Evolutionary conservation across 163 green algal species (phyloP).

Genomic region (Prototheca cutis): DNA sequence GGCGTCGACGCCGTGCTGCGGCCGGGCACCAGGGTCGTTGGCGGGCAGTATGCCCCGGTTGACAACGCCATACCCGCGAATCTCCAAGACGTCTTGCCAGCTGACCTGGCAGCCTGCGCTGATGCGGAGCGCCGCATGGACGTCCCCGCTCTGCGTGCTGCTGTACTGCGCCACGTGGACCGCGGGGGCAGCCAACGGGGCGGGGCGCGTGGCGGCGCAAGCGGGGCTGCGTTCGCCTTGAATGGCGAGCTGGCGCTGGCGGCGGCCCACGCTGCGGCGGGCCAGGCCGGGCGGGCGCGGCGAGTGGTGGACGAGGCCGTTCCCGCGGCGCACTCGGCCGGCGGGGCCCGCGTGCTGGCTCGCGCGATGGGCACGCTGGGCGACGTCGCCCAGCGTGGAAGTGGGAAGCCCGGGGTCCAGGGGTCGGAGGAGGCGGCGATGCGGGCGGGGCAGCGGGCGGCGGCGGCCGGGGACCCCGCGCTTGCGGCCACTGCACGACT

Average conservation of each 20-base stretch:
- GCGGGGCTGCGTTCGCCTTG: neutral
- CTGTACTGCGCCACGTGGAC: neutral
- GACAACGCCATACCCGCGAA: neutral
- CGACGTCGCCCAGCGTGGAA: neutral
- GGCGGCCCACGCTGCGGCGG: neutral
- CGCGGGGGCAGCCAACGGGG: neutral
- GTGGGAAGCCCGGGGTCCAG: neutral
- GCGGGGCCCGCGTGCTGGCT: neutral
- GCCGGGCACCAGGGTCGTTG: neutral
- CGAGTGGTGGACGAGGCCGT: neutral
- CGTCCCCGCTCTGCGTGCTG: neutral
- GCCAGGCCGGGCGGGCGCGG: neutral
- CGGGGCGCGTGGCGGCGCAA: too few relatives aligned
- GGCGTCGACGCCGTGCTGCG: neutral
- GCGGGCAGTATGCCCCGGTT: neutral
- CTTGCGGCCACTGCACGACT: neutral
- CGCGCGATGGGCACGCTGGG: neutral
- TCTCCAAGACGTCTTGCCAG: too few relatives aligned
- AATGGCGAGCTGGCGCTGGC: neutral
- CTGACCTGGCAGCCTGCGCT: neutral
- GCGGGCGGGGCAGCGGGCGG: too few relatives aligned
- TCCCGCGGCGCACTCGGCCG: neutral
- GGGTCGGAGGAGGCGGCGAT: neutral
- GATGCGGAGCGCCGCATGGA: neutral
- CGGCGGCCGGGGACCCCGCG: too few relatives aligned